Evolutionary conservation across 176 grass and related monocot genomes (phyloP).

Genomic region (Areca catechu): DNA sequence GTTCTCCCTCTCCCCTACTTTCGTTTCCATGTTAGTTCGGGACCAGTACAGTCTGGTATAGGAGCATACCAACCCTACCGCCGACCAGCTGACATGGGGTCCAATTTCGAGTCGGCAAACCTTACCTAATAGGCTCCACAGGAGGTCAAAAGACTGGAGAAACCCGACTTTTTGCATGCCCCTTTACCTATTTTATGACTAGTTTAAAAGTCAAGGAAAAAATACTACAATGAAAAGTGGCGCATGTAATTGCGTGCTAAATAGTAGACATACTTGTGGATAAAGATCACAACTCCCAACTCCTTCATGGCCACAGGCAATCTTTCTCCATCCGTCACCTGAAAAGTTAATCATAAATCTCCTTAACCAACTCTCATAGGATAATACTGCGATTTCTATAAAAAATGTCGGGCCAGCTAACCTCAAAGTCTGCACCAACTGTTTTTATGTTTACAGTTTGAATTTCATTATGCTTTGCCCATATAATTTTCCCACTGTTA

Average conservation of each 20-base stretch:
- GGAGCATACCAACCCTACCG: too few species aligned
- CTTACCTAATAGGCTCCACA: too few species aligned
- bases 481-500: slow-evolving; percentile 59
- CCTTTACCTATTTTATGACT: too few species aligned
- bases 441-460: slow-evolving; percentile 28
- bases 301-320: slow-evolving; percentile 89
- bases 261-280: slow-evolving; percentile 60
- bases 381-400: background rate
- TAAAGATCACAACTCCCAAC: slow-evolving; percentile 95
- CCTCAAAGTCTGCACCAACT: slow-evolving; percentile 25
- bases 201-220: too few species aligned
- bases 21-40: too few species aligned
- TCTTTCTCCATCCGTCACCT: slow-evolving; percentile 93
- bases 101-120: too few species aligned
- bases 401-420: background rate
- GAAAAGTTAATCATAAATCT: slow-evolving; percentile 4
- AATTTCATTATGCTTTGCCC: slow-evolving; percentile 48
- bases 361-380: background rate
- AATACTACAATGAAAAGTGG: too few species aligned
- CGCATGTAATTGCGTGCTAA: background rate
- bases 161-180: too few species aligned
- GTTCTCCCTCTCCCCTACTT: too few species aligned
- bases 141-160: too few species aligned
- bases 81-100: too few species aligned
- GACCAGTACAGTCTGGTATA: too few species aligned